A percentile compares a stretch with the other conserved stretches of the same genome.
Evolutionary conservation across 179 eudicot species (phyloP).

Genomic region (Silene coronaria): DNA sequence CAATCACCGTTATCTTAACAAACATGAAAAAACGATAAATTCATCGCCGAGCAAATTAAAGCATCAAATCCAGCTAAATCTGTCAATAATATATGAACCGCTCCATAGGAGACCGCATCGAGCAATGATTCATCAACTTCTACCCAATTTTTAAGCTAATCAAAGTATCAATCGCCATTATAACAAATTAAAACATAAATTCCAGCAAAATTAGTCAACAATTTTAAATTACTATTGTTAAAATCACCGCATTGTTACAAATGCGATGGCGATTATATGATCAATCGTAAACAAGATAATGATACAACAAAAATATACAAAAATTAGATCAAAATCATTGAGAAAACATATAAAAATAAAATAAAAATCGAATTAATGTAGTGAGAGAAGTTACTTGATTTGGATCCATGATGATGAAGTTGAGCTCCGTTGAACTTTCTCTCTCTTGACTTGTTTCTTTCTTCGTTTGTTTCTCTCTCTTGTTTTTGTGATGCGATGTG

Average conservation of each 20-base stretch:
- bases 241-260: no score
- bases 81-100: neutral
- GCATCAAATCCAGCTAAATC: slow-evolving; percentile 7
- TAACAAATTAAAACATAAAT: neutral
- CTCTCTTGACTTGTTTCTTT: neutral
- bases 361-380: neutral
- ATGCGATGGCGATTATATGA: neutral
- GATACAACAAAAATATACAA: neutral
- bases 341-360: neutral
- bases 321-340: slow-evolving; percentile 10
- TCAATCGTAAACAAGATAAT: neutral
- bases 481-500: neutral
- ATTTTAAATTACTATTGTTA: neutral
- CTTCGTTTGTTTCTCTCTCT: neutral
- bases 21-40: neutral
- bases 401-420: slow-evolving; percentile 25
- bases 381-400: slow-evolving; percentile 22
- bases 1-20: neutral
- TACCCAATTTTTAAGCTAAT: neutral
- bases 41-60: neutral
- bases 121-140: neutral
- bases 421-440: neutral
- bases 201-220: neutral
- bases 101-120: neutral
- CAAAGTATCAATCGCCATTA: neutral